Percentiles rank a stretch among this genome's conserved stretches.
phyloP scores from a whole-genome alignment of 176 grass and related monocot species.

The Microstegium vimineum region DNA sequence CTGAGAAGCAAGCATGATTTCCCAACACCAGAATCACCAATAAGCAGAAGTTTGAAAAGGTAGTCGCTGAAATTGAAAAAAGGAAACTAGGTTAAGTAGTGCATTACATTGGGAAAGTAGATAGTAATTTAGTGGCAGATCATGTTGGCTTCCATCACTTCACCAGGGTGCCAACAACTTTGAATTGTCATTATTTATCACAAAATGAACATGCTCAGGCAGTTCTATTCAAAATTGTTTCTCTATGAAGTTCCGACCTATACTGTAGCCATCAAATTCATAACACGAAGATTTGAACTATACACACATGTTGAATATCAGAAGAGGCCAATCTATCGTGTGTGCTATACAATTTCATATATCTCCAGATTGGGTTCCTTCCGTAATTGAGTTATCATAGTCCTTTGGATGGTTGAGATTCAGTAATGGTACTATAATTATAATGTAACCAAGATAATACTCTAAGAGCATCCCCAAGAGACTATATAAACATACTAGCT shows the following conservation, averaged over 20 bases:
- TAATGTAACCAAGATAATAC: not conserved
- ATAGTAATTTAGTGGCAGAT: not conserved
- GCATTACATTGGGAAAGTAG: not conserved
- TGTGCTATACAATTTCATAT: not conserved
- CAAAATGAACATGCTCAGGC: not conserved
- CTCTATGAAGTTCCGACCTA: not conserved
- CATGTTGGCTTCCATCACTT: not conserved
- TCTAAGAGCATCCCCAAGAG: no score
- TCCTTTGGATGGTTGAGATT: not conserved
- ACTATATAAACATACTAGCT: no score
- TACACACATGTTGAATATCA: not conserved
- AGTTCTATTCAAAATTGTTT: not conserved
- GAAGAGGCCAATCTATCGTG: not conserved
- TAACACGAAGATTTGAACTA: not conserved
- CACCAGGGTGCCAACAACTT: not conserved
- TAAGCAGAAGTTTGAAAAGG: slow-evolving; percentile 65
- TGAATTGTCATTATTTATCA: not conserved
- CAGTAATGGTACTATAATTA: not conserved
- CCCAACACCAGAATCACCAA: slow-evolving; percentile 69
- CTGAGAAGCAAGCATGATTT: slow-evolving; percentile 66
- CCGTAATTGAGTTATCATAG: not conserved
- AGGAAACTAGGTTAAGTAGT: not conserved
- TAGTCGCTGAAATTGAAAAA: slow-evolving; percentile 44
- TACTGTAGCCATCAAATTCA: not conserved
- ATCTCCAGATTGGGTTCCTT: not conserved